Percentiles rank a stretch among this genome's conserved stretches.
Evolutionary conservation across 2,329 filamentous ascomycete genomes (phyloP).

Genomic region (Neonectria coccinea): DNA sequence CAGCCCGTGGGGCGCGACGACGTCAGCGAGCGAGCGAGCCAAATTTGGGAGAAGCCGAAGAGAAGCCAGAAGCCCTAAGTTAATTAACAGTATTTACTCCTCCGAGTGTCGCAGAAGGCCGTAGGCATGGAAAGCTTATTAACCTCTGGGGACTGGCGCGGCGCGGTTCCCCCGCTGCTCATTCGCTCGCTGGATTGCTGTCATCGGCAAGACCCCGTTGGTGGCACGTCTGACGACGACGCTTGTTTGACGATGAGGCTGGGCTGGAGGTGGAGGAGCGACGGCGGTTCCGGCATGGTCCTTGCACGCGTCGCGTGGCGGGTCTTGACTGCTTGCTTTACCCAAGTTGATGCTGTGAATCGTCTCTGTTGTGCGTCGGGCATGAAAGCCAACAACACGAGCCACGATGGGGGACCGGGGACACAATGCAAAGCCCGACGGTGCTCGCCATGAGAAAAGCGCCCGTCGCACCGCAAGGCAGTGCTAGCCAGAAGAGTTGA

Average conservation of each 20-base stretch:
- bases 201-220: not conserved
- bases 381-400: slow-evolving; percentile 1
- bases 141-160: slow-evolving; percentile 4
- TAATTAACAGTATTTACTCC: not conserved
- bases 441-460: not conserved
- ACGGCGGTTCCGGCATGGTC: slow-evolving; percentile 39
- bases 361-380: not conserved
- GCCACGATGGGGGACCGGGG: too few species aligned
- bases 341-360: not conserved
- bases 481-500: slow-evolving; percentile 20
- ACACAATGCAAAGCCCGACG: too few species aligned
- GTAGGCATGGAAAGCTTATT: slow-evolving; percentile 28
- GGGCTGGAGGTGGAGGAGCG: slow-evolving; percentile 32
- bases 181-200: slow-evolving; percentile 9
- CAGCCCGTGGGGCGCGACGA: slow-evolving; percentile 37
- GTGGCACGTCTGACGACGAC: slow-evolving; percentile 3
- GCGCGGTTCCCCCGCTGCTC: not conserved
- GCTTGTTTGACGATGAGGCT: slow-evolving; percentile 25
- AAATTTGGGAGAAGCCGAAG: not conserved
- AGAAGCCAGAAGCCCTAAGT: slow-evolving; percentile 25
- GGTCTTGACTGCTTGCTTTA: slow-evolving; percentile 11
- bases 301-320: slow-evolving; percentile 35
- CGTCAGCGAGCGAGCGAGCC: slow-evolving; percentile 29
- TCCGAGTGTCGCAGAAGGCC: not conserved
- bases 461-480: slow-evolving; percentile 10